A percentile compares a stretch with the other conserved stretches of the same genome.
These are phyloP conservation scores for Paradendryphiella salina DNA, from an alignment of 2,329 filamentous ascomycete species.

Conservation along the genomic window DNA sequence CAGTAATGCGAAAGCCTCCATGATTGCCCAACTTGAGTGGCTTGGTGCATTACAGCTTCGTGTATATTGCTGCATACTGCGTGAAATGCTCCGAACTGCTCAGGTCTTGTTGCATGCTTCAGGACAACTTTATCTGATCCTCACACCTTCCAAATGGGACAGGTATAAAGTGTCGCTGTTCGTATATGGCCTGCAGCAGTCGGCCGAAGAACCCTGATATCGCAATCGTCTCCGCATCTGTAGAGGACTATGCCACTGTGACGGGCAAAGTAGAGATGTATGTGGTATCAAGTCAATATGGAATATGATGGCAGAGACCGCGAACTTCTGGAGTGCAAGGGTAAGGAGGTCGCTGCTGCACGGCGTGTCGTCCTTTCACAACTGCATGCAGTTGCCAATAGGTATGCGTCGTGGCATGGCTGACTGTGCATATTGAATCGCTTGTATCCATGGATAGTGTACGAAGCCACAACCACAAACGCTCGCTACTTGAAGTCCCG, in stretches of 20 bases:
- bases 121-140: background rate
- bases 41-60: background rate
- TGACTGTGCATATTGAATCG: constrained; percentile 4
- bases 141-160: too few species aligned
- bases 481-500: background rate
- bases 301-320: background rate
- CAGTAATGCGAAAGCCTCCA: background rate
- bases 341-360: constrained; percentile 6
- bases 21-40: background rate
- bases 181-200: constrained; percentile 6
- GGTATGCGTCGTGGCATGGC: constrained; percentile 6
- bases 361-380: constrained; percentile 8
- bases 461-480: background rate
- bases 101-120: background rate
- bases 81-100: background rate
- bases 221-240: constrained; percentile 2
- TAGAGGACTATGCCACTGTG: background rate
- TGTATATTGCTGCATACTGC: background rate
- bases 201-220: background rate
- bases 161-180: background rate
- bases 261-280: background rate
- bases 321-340: background rate
- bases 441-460: background rate
- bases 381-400: constrained; percentile 2
- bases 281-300: background rate